These are phyloP conservation scores for Cardiospermum halicacabum DNA, from an alignment of 345 rosid species.

Conservation along the genomic window DNA sequence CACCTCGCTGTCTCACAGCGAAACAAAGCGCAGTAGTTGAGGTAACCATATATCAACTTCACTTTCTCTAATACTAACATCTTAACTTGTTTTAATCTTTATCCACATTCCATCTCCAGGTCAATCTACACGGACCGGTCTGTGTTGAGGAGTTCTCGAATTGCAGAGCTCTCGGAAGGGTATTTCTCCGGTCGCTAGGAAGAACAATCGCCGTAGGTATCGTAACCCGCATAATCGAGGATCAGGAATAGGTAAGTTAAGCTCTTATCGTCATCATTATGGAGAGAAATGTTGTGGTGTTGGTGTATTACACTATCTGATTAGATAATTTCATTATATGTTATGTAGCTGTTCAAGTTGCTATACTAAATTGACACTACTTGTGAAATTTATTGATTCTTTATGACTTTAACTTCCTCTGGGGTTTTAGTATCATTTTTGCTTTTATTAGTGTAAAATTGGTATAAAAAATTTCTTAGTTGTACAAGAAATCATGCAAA, in stretches of 20 bases:
- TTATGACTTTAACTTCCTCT: neutral
- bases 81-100: slow-evolving; percentile 9
- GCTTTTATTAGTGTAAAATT: neutral
- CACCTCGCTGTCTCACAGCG: slow-evolving; percentile 72
- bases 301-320: neutral
- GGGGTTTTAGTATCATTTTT: neutral
- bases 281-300: neutral
- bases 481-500: too few relatives aligned
- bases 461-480: too few relatives aligned
- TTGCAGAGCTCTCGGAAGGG: slow-evolving; percentile 86
- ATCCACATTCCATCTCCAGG: slow-evolving; percentile 35
- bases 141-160: slow-evolving; percentile 68
- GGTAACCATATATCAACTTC: slow-evolving; percentile 35
- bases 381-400: slow-evolving; percentile 1
- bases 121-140: slow-evolving; percentile 46
- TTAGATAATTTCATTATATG: neutral
- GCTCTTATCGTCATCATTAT: too few relatives aligned
- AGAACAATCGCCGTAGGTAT: slow-evolving; percentile 75
- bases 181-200: slow-evolving; percentile 70
- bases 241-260: slow-evolving; percentile 26
- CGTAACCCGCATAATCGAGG: slow-evolving; percentile 56
- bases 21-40: slow-evolving; percentile 82
- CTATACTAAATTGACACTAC: too few relatives aligned
- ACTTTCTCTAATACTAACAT: neutral
- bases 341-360: neutral